Percentiles rank a stretch among this genome's conserved stretches.
phyloP scores from a whole-genome alignment of 2,329 filamentous ascomycete species.

The Colletotrichum australisinense region DNA sequence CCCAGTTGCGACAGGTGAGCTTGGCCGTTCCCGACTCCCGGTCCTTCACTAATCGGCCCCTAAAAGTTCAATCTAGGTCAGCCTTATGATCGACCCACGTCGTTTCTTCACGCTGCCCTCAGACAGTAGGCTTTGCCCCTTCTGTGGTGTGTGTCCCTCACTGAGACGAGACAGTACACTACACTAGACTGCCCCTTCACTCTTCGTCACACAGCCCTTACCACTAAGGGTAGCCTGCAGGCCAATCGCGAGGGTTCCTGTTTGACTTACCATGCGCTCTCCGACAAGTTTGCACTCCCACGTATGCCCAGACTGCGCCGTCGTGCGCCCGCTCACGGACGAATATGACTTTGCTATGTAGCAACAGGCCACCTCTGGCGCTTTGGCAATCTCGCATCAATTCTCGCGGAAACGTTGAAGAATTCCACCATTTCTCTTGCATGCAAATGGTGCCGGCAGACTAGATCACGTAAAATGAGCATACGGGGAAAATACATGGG shows the following conservation, averaged over 20 bases:
- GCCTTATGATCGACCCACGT: constrained; percentile 31
- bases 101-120: constrained; percentile 14
- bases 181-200: neutral
- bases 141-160: neutral
- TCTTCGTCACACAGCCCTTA: neutral
- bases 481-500: neutral
- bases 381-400: constrained; percentile 83
- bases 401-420: constrained; percentile 75
- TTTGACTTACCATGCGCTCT: constrained; percentile 84
- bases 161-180: neutral
- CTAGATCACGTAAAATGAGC: constrained; percentile 49
- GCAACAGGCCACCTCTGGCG: constrained; percentile 76
- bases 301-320: constrained; percentile 77
- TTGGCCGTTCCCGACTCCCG: constrained; percentile 75
- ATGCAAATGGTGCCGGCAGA: constrained; percentile 87
- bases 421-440: constrained; percentile 77
- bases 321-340: constrained; percentile 46
- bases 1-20: constrained; percentile 92
- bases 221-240: neutral
- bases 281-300: constrained; percentile 91
- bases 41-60: constrained; percentile 83
- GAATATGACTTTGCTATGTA: constrained; percentile 86
- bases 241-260: constrained; percentile 38
- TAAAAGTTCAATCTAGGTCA: constrained; percentile 45
- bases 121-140: neutral